Base-by-base conservation (phyloP, 768 basidiomycete genomes). In the Serendipita sp. region DNA sequence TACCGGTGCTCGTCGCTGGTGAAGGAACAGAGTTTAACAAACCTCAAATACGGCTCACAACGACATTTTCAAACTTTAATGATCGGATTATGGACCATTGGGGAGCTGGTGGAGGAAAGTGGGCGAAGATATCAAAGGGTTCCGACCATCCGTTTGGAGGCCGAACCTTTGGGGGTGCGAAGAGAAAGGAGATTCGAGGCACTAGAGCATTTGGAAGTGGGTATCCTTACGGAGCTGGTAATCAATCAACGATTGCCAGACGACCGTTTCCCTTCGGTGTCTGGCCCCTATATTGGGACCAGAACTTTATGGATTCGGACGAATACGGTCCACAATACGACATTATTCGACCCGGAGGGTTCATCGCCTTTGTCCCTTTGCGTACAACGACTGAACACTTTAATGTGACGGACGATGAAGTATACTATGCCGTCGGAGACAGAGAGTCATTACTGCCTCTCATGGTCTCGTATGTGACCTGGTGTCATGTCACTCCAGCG, bases 261-360 rank as follows among this genome's bases (percentile, higher is more conserved):
- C 56, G 18, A 8, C 34, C 56, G 7, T 60, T 60, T 32, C 56
- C 56, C 16, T 60, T 60, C n/a, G 56, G 56, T 4, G 35, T 38
- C 16, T 60, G 56, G 56, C 56, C 56, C n/a, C 56, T 60, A n/a
- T 60, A 36, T n/a, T 60, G 56, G 56, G 56, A 35, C 23, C 23
- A 60, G 16, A 36, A 60, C 56, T 4, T 60, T 60, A 60, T 16
- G 56, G 56, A 36, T 30, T 16, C 56, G n/a, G 56, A 60, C n/a
- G 56, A 60, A 60, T 23, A 28, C 34, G 56, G 56, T 10, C 23
- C 56, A 23, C 56, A 60, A n/a, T 38, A 28, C 16, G 56, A 60
- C 32, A 4, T 28, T 11, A 60, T 60, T n/a, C 56, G 56, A n/a
- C 56, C 56, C 10, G 18, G 56, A 60, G 56, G 56, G 16, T 35